These are phyloP conservation scores for Mycena amicta DNA, from an alignment of 768 basidiomycete genomes.

Conservation along the genomic window DNA sequence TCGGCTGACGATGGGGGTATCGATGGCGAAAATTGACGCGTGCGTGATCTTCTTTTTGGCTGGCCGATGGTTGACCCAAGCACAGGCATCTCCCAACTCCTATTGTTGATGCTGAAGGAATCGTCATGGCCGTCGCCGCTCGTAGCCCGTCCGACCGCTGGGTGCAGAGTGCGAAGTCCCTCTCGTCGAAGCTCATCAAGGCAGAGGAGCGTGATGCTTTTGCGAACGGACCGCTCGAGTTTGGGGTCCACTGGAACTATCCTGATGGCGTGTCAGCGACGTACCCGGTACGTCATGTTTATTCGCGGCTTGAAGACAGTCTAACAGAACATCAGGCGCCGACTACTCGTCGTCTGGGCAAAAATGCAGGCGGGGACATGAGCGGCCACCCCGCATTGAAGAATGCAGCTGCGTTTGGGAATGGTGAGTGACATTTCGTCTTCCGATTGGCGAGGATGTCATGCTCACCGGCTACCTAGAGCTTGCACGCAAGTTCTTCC, in stretches of 20 bases:
- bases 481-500: neutral
- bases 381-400: neutral
- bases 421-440: neutral
- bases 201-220: neutral
- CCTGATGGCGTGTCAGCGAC: too few species aligned
- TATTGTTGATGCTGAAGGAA: neutral
- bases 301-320: neutral
- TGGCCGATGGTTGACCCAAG: neutral
- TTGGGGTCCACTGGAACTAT: too few species aligned
- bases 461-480: neutral
- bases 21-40: neutral
- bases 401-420: neutral
- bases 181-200: neutral
- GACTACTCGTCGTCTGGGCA: neutral
- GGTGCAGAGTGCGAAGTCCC: neutral
- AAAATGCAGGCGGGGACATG: neutral
- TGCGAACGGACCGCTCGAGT: too few species aligned
- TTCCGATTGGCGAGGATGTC: neutral
- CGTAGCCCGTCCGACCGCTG: neutral
- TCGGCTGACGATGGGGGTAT: neutral
- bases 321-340: too few species aligned
- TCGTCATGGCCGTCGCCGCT: neutral
- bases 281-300: neutral
- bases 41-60: neutral
- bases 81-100: neutral